Conservation (phyloP, 495 filamentous ascomycete genomes). For the Chaetomium fimeti region DNA sequence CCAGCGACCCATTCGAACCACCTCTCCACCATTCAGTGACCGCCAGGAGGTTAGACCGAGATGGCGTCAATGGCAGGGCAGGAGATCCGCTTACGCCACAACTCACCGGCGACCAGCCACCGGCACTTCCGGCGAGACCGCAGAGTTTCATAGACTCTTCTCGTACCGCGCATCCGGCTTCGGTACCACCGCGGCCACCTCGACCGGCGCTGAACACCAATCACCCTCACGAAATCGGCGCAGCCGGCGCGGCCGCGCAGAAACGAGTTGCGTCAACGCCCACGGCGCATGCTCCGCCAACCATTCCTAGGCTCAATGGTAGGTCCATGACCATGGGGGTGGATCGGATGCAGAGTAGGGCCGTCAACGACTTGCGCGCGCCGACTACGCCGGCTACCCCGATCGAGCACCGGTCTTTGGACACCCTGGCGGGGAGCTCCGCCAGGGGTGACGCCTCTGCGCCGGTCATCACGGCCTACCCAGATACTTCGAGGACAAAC, state of each 20-base stretch:
- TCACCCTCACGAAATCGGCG: slow-evolving; percentile 32
- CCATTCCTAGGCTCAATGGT: slow-evolving; percentile 43
- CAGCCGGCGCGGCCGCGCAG: slow-evolving; percentile 32
- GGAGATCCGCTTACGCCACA: slow-evolving; percentile 36
- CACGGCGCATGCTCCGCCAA: slow-evolving; percentile 42
- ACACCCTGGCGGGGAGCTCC: slow-evolving; percentile 26
- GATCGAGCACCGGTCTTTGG: slow-evolving; percentile 31
- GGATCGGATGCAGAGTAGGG: slow-evolving; percentile 39
- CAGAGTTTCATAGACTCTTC: slow-evolving; percentile 37
- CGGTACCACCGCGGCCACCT: slow-evolving; percentile 48
- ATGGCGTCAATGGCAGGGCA: slow-evolving; percentile 40
- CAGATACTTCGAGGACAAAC: slow-evolving; percentile 82
- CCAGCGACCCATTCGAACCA: slow-evolving; percentile 52
- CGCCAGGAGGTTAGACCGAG: slow-evolving; percentile 39
- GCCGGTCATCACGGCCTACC: slow-evolving; percentile 51
- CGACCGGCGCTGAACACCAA: slow-evolving; percentile 42
- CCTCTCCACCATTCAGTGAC: slow-evolving; percentile 51
- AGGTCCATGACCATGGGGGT: slow-evolving; percentile 51
- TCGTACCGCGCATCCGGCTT: slow-evolving; percentile 25
- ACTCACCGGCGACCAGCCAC: slow-evolving; percentile 51
- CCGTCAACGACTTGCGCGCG: slow-evolving; percentile 38
- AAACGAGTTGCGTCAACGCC: slow-evolving; percentile 55
- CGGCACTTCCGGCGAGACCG: slow-evolving; percentile 60
- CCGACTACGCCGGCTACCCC: slow-evolving; percentile 31
- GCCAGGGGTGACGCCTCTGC: slow-evolving; percentile 27